Evolutionary conservation across 140 eudicot genomes (phyloP), one percentile per base, ranked within the genome.

Genomic region (Erigeron philadelphicus): DNA sequence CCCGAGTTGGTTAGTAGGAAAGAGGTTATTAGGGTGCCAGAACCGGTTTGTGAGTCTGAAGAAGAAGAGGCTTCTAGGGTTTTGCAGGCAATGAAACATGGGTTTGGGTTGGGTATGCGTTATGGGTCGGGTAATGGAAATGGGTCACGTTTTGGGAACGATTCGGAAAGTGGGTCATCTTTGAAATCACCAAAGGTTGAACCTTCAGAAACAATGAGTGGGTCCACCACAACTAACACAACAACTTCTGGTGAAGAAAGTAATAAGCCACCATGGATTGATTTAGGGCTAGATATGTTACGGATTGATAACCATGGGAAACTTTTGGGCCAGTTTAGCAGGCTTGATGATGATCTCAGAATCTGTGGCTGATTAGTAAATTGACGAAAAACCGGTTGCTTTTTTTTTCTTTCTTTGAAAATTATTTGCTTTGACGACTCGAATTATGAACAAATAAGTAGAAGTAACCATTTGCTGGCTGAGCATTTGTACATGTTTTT

Each of bases 281-380:
- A 74, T 5, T 35, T 78, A 46, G 81, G 73, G 6, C 25, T 78
- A 57, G 74, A 74, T 23, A 72, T 72, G 81, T 70, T 78, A 40
- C 65, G 66, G 42, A 75, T 80, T 1, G 85, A 77, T 53, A 64
- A 66, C 46, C 65, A 80, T 66, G 85, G 85, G 21, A 77, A 76
- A 5, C 69, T 83, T 25, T n/a, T 80, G 70, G 83, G 83, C 5
- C 79, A 78, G 38, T 84, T 74, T 41, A 67, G 82, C 31, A 74
- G 77, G 40, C 59, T 83, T 47, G 88, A 80, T 74, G 85, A 83
- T 53, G 82, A 80, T 12, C 31, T 80, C 11, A 55, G 71, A 73
- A 80, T 80, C 72, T 65, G 66, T 17, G 46, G 69, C 21, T 74
- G 75, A 61, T 78, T 5, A 45, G 9, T 0, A 45, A 7, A 11